Evolutionary conservation across 768 basidiomycete species (phyloP).

Genomic region (Melanogaster broomeanus): DNA sequence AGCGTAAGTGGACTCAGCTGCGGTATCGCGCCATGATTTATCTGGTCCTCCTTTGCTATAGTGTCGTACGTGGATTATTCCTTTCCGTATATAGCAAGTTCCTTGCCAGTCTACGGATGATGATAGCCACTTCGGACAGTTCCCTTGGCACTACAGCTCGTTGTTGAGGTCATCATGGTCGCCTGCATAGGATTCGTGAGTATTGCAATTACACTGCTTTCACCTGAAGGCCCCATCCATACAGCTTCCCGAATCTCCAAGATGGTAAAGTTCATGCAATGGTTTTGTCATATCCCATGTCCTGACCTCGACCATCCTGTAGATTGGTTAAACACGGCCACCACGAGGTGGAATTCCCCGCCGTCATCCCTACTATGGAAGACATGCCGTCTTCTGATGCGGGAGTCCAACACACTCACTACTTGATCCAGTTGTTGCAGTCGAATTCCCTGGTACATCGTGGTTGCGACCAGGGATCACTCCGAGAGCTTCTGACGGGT

Average conservation of each 20-base stretch:
- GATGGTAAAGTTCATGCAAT: constrained; percentile 21
- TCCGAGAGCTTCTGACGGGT: constrained; percentile 38
- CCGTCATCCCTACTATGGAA: constrained; percentile 43
- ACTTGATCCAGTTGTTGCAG: constrained; percentile 36
- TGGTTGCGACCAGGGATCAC: constrained; percentile 19
- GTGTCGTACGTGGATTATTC: too few relatives aligned
- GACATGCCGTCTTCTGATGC: constrained; percentile 35
- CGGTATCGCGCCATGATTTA: too few relatives aligned
- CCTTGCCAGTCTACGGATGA: too few relatives aligned
- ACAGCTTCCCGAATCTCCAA: constrained; percentile 38
- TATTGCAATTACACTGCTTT: background rate
- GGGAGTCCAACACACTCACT: constrained; percentile 35
- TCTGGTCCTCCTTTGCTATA: too few relatives aligned
- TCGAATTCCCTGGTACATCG: constrained; percentile 16
- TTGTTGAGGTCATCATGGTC: constrained; percentile 41
- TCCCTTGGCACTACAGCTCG: constrained; percentile 35
- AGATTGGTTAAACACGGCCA: constrained; percentile 43
- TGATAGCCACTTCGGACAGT: too few relatives aligned
- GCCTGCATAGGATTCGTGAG: constrained; percentile 33
- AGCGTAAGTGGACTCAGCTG: too few relatives aligned
- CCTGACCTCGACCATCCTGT: background rate
- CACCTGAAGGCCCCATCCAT: background rate
- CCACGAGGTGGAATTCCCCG: constrained; percentile 39
- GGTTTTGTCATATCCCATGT: background rate
- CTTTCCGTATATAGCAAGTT: too few relatives aligned